phyloP scores from a whole-genome alignment of 1,139 yeast genomes.

The Saccharomycopsis phalli region DNA sequence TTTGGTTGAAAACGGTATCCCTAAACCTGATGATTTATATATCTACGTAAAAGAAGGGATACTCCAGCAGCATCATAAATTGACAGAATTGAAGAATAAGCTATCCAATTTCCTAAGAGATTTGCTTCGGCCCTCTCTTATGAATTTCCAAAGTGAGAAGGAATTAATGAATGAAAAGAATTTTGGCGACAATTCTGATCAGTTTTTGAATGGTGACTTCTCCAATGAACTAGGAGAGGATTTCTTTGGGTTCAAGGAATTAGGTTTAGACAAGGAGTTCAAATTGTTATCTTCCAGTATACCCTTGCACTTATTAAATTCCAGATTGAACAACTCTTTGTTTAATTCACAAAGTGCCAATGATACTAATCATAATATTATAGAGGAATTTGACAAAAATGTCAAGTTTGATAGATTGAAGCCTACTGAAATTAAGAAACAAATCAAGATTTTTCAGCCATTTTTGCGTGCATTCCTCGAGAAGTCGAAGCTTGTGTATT shows the following conservation, averaged over 20 bases:
- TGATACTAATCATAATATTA: conserved; percentile 42
- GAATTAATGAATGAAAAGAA: conserved; percentile 67
- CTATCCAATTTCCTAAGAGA: conserved; percentile 72
- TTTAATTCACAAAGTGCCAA: conserved; percentile 31
- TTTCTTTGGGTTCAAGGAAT: conserved; percentile 91
- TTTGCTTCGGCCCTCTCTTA: conserved; percentile 69
- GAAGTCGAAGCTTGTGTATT: conserved; percentile 38
- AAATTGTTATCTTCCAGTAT: conserved; percentile 80
- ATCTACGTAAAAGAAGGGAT: conserved; percentile 69
- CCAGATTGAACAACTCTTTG: conserved; percentile 54
- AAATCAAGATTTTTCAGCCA: conserved; percentile 52
- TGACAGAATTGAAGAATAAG: conserved; percentile 59
- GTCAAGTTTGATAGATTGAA: conserved; percentile 39
- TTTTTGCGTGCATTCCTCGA: conserved; percentile 45
- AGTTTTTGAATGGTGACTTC: conserved; percentile 89
- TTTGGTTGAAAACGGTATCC: conserved; percentile 76
- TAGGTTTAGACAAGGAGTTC: conserved; percentile 89
- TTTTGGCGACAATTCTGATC: conserved; percentile 86
- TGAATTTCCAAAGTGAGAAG: conserved; percentile 25
- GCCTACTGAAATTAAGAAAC: conserved; percentile 43
- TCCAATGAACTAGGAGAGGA: conserved; percentile 90
- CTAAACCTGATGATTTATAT: conserved; percentile 68
- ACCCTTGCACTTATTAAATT: conserved; percentile 82
- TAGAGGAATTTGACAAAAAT: conserved; percentile 50
- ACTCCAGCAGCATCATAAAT: conserved; percentile 57